These are phyloP conservation scores for Aspergillus aculeatus DNA, from an alignment of 2,329 filamentous ascomycete genomes.

Conservation along the genomic window DNA sequence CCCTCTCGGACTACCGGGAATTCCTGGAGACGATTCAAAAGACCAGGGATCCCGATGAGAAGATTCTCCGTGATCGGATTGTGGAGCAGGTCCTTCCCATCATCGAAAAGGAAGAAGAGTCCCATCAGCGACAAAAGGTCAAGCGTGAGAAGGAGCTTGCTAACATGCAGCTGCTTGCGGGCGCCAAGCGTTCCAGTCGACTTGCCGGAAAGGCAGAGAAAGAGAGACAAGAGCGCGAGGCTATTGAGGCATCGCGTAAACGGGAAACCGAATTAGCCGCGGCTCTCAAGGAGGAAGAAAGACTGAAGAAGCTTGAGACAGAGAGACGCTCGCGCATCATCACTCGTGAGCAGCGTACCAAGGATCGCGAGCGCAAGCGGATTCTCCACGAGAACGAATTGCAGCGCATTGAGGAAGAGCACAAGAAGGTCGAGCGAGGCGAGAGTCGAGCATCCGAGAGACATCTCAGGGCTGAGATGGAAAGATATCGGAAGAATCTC, in stretches of 20 bases:
- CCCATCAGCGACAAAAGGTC: slow-evolving; percentile 67
- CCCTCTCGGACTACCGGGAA: slow-evolving; percentile 69
- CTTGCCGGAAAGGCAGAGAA: slow-evolving; percentile 79
- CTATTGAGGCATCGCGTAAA: slow-evolving; percentile 68
- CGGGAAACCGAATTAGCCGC: slow-evolving; percentile 63
- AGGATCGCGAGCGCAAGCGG: slow-evolving; percentile 80
- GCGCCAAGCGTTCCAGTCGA: slow-evolving; percentile 88
- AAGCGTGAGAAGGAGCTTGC: slow-evolving; percentile 78
- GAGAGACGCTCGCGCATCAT: slow-evolving; percentile 77
- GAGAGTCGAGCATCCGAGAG: slow-evolving; percentile 71
- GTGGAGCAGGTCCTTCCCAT: slow-evolving; percentile 78
- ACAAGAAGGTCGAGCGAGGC: slow-evolving; percentile 57
- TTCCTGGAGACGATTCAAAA: slow-evolving; percentile 72
- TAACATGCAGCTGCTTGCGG: slow-evolving; percentile 82
- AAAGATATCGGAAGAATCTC: slow-evolving; percentile 73
- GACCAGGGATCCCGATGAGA: slow-evolving; percentile 81
- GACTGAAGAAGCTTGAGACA: slow-evolving; percentile 64
- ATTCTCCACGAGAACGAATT: slow-evolving; percentile 82
- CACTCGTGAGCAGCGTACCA: slow-evolving; percentile 80
- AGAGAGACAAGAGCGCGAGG: slow-evolving; percentile 70
- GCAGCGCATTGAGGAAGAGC: slow-evolving; percentile 73
- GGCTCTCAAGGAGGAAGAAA: slow-evolving; percentile 59
- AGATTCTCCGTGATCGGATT: slow-evolving; percentile 69
- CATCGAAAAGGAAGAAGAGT: slow-evolving; percentile 71
- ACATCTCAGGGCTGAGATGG: slow-evolving; percentile 77